These are phyloP conservation scores for Fusarium tuaranense DNA, from an alignment of 2,329 filamentous ascomycete species.

Conservation along the genomic window DNA sequence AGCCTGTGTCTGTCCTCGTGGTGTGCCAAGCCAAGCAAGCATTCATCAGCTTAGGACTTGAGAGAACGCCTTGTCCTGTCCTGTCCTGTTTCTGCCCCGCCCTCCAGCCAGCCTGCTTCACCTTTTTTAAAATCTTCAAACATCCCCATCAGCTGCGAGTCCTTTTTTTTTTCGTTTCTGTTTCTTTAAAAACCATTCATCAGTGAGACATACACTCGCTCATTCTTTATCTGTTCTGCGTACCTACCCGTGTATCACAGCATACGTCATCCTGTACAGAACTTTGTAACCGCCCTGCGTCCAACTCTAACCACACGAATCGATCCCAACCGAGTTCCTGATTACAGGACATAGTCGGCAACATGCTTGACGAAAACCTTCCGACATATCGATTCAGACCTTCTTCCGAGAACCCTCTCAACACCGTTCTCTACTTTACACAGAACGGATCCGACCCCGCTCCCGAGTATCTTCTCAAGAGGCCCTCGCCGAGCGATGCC, in stretches of 20 bases:
- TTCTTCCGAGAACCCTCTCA: constrained; percentile 64
- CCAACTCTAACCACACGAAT: neutral
- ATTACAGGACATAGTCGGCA: constrained; percentile 10
- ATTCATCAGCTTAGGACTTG: constrained; percentile 5
- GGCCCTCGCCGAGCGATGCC: constrained; percentile 75
- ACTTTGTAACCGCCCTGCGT: constrained; percentile 10
- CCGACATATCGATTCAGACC: constrained; percentile 74
- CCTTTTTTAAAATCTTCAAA: neutral
- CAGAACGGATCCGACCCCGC: constrained; percentile 84
- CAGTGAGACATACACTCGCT: neutral
- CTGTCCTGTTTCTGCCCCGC: neutral
- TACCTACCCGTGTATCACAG: neutral
- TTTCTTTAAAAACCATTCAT: neutral
- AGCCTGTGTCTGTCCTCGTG: neutral
- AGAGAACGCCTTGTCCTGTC: constrained; percentile 3
- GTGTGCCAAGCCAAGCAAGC: constrained; percentile 1
- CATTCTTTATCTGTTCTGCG: neutral
- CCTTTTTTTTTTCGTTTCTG: neutral
- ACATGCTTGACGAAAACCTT: constrained; percentile 95
- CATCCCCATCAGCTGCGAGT: neutral
- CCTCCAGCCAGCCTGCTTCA: neutral
- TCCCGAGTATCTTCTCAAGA: constrained; percentile 83
- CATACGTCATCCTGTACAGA: constrained; percentile 19
- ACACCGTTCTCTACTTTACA: constrained; percentile 69
- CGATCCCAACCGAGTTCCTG: constrained; percentile 5